These are phyloP conservation scores for Climacium dendroides DNA, from an alignment of 225 moss, liverwort and hornwort species.

Conservation along the genomic window DNA sequence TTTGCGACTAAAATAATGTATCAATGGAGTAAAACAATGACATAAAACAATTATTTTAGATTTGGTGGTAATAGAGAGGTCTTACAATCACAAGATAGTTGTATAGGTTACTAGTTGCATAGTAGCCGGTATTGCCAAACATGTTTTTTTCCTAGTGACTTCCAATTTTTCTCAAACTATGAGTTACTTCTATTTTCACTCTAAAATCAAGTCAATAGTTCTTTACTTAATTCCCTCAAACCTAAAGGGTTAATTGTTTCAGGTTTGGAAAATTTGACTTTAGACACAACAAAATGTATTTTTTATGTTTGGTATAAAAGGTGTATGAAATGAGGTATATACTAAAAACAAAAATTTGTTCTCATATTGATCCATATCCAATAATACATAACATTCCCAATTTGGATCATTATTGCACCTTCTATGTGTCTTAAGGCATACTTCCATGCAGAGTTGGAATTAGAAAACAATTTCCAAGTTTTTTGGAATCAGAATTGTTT, in stretches of 20 bases:
- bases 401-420: background rate
- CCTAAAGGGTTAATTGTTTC: rapidly evolving
- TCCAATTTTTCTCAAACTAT: too few relatives aligned
- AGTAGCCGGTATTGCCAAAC: too few relatives aligned
- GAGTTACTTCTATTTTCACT: background rate
- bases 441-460: rapidly evolving
- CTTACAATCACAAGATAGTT: too few relatives aligned
- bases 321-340: background rate
- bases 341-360: rapidly evolving
- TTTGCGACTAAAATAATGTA: too few relatives aligned
- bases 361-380: background rate
- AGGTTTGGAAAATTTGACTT: rapidly evolving
- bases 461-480: background rate
- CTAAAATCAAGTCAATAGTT: rapidly evolving
- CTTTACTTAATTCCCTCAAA: rapidly evolving
- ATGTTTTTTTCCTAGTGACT: too few relatives aligned
- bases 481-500: rapidly evolving
- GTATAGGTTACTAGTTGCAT: too few relatives aligned
- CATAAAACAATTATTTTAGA: too few relatives aligned
- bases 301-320: background rate
- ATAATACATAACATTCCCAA: rapidly evolving
- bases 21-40: too few relatives aligned
- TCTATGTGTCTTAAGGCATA: background rate
- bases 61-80: too few relatives aligned
- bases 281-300: rapidly evolving